phyloP scores from a whole-genome alignment of 805 yeast species.

The Saccharomycopsis lassenensis region DNA sequence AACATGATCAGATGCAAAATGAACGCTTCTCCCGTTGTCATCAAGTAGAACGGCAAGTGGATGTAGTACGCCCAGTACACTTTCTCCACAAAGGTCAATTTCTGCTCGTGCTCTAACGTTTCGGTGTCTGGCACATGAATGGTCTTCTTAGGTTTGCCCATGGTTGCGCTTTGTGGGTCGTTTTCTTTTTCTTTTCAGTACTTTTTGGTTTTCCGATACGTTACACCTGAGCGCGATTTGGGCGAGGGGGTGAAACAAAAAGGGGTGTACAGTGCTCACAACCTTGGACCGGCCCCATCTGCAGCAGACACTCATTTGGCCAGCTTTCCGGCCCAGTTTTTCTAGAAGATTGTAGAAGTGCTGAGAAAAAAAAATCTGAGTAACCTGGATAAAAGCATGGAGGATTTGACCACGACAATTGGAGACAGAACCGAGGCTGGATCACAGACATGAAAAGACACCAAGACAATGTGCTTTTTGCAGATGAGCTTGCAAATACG shows the following conservation, averaged over 20 bases:
- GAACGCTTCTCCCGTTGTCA: constrained; percentile 33
- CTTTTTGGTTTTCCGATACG: background rate
- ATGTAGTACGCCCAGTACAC: constrained; percentile 35
- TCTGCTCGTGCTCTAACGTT: constrained; percentile 14
- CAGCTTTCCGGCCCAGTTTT: too few species aligned
- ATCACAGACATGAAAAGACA: too few species aligned
- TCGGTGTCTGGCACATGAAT: constrained; percentile 22
- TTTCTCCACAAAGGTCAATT: constrained; percentile 20
- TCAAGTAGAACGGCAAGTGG: constrained; percentile 33
- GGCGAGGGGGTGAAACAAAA: background rate
- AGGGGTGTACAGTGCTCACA: background rate
- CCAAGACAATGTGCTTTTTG: too few species aligned
- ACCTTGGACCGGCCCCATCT: too few species aligned
- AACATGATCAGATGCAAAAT: constrained; percentile 29
- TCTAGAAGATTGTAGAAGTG: too few species aligned
- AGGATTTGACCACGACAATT: too few species aligned
- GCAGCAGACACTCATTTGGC: too few species aligned
- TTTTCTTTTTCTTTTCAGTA: constrained; percentile 6
- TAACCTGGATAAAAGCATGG: too few species aligned
- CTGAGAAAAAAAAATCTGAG: too few species aligned
- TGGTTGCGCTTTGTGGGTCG: constrained; percentile 20
- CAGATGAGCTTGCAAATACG: too few species aligned
- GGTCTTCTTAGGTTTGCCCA: constrained; percentile 21
- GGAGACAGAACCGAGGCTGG: too few species aligned
- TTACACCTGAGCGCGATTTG: too few species aligned